These are phyloP conservation scores for Bipolaris victoriae DNA, from an alignment of 2,329 filamentous ascomycete species.

Conservation along the genomic window DNA sequence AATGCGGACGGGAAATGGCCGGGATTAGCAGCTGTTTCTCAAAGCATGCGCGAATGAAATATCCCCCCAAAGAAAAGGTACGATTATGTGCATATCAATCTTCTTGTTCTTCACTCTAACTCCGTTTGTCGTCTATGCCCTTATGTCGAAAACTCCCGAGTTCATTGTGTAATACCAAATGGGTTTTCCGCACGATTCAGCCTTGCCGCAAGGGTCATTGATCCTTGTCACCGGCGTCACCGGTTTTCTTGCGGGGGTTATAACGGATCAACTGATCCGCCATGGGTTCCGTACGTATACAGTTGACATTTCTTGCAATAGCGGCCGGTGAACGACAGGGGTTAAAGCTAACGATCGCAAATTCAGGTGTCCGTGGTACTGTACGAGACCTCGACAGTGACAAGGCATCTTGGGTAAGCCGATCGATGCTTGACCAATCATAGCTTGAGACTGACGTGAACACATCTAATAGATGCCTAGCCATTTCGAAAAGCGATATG, in stretches of 20 bases:
- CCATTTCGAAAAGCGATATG: slow-evolving; percentile 1
- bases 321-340: slow-evolving; percentile 13
- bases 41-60: background rate
- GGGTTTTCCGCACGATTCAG: background rate
- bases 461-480: background rate
- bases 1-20: background rate
- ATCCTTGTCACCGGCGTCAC: slow-evolving; percentile 57
- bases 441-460: background rate
- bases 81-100: background rate
- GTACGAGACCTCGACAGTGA: slow-evolving; percentile 40
- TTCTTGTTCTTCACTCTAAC: background rate
- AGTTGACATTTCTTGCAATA: background rate
- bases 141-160: background rate
- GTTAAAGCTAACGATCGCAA: slow-evolving; percentile 28
- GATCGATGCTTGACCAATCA: background rate
- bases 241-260: slow-evolving; percentile 54
- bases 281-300: slow-evolving; percentile 45
- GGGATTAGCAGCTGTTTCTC: background rate
- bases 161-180: background rate
- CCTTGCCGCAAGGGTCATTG: slow-evolving; percentile 28
- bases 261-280: slow-evolving; percentile 51
- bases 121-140: background rate
- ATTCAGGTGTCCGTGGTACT: slow-evolving; percentile 20
- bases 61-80: too few relatives aligned
- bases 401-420: slow-evolving; percentile 1